Percentiles rank a stretch among this genome's conserved stretches.
These are phyloP conservation scores for Filobasidium uniguttulatum DNA, from an alignment of 1,284 basidiomycete species.

Conservation along the genomic window DNA sequence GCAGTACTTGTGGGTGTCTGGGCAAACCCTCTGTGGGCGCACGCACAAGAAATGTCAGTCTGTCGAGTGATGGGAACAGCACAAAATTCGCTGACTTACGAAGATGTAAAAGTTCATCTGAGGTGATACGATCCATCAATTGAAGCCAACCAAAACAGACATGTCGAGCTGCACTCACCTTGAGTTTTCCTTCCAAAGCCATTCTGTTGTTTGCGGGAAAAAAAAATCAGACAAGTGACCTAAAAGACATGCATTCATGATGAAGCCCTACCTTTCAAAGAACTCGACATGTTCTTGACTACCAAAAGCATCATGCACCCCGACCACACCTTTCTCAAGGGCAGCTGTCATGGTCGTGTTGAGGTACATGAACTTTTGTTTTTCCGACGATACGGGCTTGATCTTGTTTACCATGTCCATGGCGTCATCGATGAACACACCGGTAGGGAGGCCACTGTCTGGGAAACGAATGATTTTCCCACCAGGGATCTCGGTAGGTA, in stretches of 20 bases:
- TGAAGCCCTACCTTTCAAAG: constrained; percentile 46
- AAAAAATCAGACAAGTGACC: too few species aligned
- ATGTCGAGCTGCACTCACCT: neutral
- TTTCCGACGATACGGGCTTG: constrained; percentile 49
- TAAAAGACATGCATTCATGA: neutral
- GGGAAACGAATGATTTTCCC: constrained; percentile 58
- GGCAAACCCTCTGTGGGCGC: constrained; percentile 27
- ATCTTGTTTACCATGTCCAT: constrained; percentile 34
- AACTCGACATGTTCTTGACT: constrained; percentile 47
- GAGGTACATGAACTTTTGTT: constrained; percentile 49
- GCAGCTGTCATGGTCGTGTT: constrained; percentile 53
- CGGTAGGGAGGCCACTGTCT: constrained; percentile 56
- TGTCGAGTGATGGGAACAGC: neutral
- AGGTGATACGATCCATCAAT: too few species aligned
- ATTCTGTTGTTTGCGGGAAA: constrained; percentile 44
- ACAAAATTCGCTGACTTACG: constrained; percentile 38
- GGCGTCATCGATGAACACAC: constrained; percentile 40
- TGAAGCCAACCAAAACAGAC: too few species aligned
- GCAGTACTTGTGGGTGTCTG: constrained; percentile 50
- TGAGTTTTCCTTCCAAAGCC: constrained; percentile 49
- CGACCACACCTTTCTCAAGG: constrained; percentile 59
- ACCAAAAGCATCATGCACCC: constrained; percentile 65
- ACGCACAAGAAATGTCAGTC: neutral
- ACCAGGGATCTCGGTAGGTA: constrained; percentile 50
- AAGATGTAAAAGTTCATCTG: constrained; percentile 68